Conservation (phyloP, 768 basidiomycete species). For the Suillus lakei region DNA sequence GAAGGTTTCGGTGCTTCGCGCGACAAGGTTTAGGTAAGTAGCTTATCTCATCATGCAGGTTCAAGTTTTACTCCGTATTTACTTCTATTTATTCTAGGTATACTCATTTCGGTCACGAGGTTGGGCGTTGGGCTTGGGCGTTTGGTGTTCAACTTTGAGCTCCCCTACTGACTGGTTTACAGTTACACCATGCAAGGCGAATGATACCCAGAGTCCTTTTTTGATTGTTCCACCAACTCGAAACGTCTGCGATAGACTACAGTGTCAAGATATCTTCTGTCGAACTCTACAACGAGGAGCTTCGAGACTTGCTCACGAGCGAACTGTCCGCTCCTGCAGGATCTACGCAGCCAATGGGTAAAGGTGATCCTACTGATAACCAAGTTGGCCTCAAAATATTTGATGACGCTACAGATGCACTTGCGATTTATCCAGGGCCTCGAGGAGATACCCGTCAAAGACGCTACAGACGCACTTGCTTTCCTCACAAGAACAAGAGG, state of each 20-base stretch:
- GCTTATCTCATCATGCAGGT: too few species aligned
- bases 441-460: constrained; percentile 86
- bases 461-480: constrained; percentile 80
- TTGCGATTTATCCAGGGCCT: constrained; percentile 94
- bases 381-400: constrained; percentile 84
- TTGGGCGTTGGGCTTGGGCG: too few species aligned
- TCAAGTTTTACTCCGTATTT: too few species aligned
- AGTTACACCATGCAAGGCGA: too few species aligned
- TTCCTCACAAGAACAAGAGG: constrained; percentile 86
- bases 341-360: constrained; percentile 79
- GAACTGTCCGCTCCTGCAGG: constrained; percentile 77
- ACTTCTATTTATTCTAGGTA: too few species aligned
- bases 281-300: constrained; percentile 98
- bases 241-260: constrained; percentile 76
- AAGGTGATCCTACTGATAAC: constrained; percentile 52
- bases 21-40: too few species aligned
- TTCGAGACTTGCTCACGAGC: constrained; percentile 86
- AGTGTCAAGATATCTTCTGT: constrained; percentile 94
- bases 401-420: constrained; percentile 88
- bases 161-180: too few species aligned
- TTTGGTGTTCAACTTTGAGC: too few species aligned
- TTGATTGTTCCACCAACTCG: constrained; percentile 88
- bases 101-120: too few species aligned
- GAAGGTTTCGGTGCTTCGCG: too few species aligned
- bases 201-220: constrained; percentile 96